Evolutionary conservation across 2,329 filamentous ascomycete species (phyloP).

Genomic region (Cercospora janseana): DNA sequence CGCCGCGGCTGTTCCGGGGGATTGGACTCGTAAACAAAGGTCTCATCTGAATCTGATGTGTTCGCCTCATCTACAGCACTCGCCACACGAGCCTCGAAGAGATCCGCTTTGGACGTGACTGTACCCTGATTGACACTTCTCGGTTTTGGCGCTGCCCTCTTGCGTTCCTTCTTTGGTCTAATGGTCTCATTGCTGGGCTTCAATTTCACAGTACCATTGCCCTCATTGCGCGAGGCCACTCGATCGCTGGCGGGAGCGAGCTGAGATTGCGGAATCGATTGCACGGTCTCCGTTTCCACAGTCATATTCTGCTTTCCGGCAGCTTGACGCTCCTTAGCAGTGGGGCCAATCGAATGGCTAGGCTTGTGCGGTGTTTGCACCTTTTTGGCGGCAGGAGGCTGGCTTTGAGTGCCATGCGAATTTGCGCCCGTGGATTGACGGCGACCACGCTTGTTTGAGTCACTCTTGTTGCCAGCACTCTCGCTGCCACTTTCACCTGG

Average conservation of each 20-base stretch:
- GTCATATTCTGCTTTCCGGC: slow-evolving; percentile 92
- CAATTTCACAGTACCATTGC: slow-evolving; percentile 71
- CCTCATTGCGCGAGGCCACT: slow-evolving; percentile 58
- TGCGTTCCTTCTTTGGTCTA: slow-evolving; percentile 89
- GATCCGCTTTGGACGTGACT: slow-evolving; percentile 92
- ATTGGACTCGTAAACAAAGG: slow-evolving; percentile 98
- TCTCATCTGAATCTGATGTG: slow-evolving; percentile 96
- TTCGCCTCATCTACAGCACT: slow-evolving; percentile 94
- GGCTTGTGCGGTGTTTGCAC: slow-evolving; percentile 63
- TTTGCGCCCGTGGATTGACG: slow-evolving; percentile 34
- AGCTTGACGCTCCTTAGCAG: slow-evolving; percentile 63
- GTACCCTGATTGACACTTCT: slow-evolving; percentile 68
- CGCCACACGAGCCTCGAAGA: slow-evolving; percentile 95
- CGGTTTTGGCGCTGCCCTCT: slow-evolving; percentile 72
- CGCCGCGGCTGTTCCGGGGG: slow-evolving; percentile 62
- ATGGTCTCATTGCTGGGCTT: slow-evolving; percentile 96
- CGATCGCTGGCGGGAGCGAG: slow-evolving; percentile 60
- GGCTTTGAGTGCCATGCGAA: slow-evolving; percentile 13
- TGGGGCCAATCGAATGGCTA: slow-evolving; percentile 21
- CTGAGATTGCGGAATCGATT: slow-evolving; percentile 80
- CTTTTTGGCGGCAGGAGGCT: slow-evolving; percentile 53
- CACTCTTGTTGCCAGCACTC: slow-evolving; percentile 58
- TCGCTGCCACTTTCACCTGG: slow-evolving; percentile 62
- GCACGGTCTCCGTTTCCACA: slow-evolving; percentile 94
- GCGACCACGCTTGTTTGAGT: slow-evolving; percentile 37